phyloP scores from a whole-genome alignment of 1,139 yeast genomes.

The Pichia cactophila region DNA sequence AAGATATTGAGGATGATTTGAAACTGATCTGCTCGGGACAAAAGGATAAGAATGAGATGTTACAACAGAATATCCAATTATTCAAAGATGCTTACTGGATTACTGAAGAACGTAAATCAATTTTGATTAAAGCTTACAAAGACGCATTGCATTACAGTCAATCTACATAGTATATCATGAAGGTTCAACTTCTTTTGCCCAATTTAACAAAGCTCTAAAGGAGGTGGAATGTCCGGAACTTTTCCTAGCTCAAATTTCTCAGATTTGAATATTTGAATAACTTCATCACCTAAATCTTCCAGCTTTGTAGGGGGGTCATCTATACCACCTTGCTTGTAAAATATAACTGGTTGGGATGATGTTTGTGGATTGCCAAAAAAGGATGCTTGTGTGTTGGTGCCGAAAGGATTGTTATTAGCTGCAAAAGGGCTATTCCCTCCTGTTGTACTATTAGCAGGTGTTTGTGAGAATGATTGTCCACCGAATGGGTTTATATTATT shows the following conservation, averaged over 20 bases:
- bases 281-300: conserved; percentile 36
- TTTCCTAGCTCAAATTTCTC: conserved; percentile 50
- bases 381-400: conserved; percentile 1
- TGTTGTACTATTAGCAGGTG: not conserved
- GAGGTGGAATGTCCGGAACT: conserved; percentile 80
- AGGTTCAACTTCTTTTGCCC: too few species aligned
- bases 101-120: conserved; percentile 6
- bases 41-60: conserved; percentile 45
- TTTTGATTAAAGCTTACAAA: conserved; percentile 8
- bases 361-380: conserved; percentile 9
- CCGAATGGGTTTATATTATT: conserved; percentile 1
- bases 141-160: conserved; percentile 5
- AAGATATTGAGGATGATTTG: conserved; percentile 63
- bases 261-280: conserved; percentile 45
- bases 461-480: not conserved
- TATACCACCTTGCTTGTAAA: conserved; percentile 13
- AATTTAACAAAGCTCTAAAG: conserved; percentile 38
- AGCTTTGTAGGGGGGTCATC: conserved; percentile 29
- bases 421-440: not conserved
- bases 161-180: not conserved
- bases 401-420: not conserved
- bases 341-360: not conserved
- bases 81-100: conserved; percentile 52
- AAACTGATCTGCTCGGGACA: conserved; percentile 63
- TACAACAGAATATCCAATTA: conserved; percentile 46